Percentiles rank a stretch among this genome's conserved stretches.
These are phyloP conservation scores for Wickerhamomyces kurtzmanii DNA, from an alignment of 805 yeast species.

Conservation along the genomic window DNA sequence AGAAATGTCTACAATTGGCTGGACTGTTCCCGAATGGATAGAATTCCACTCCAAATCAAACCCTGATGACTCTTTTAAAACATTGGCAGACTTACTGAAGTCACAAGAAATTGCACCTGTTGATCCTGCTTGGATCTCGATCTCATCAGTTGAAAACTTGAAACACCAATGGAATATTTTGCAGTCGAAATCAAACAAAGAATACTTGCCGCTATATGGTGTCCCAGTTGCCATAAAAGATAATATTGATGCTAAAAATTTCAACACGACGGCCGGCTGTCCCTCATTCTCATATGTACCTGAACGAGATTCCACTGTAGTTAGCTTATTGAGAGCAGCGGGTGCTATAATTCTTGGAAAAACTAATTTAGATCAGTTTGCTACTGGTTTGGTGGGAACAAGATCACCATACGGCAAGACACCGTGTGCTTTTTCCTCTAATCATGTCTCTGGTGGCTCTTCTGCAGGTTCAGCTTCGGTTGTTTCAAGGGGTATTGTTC, in stretches of 20 bases:
- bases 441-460: constrained; percentile 91
- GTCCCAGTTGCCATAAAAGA: constrained; percentile 95
- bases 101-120: constrained; percentile 34
- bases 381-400: constrained; percentile 93
- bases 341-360: constrained; percentile 94
- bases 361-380: constrained; percentile 94
- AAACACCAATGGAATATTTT: constrained; percentile 71
- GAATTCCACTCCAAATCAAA: constrained; percentile 54
- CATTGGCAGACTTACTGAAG: constrained; percentile 34
- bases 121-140: constrained; percentile 91
- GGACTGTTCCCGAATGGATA: constrained; percentile 79
- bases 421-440: constrained; percentile 62
- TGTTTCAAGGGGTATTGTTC: constrained; percentile 85
- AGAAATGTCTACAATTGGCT: constrained; percentile 37
- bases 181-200: constrained; percentile 48
- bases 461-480: constrained; percentile 93
- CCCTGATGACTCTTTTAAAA: constrained; percentile 47
- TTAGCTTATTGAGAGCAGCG: constrained; percentile 60
- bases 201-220: constrained; percentile 67
- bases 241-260: constrained; percentile 79
- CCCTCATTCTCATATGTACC: constrained; percentile 74
- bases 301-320: constrained; percentile 64
- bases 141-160: constrained; percentile 54
- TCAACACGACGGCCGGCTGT: constrained; percentile 91
- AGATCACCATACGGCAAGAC: constrained; percentile 93